phyloP scores from a whole-genome alignment of 225 moss, liverwort and hornwort genomes.

The Pleurozium schreberi region DNA sequence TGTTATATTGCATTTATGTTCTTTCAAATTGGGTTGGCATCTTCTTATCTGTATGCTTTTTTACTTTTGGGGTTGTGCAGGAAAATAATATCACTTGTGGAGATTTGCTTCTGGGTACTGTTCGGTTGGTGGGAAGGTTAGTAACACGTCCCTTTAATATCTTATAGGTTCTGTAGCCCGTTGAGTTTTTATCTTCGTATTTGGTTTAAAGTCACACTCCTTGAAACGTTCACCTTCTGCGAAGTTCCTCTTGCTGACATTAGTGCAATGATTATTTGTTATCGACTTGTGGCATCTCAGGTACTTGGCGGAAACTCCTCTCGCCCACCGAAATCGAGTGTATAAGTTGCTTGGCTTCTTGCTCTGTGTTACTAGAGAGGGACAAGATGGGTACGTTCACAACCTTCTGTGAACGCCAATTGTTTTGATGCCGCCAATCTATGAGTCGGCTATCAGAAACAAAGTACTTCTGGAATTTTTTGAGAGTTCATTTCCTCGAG shows the following conservation, averaged over 20 bases:
- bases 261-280: neutral
- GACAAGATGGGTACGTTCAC: constrained; percentile 52
- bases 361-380: constrained; percentile 56
- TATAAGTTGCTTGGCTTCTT: constrained; percentile 52
- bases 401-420: neutral
- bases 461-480: neutral
- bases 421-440: neutral
- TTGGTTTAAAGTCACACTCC: neutral
- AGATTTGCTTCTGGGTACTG: constrained; percentile 62
- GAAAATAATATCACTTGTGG: constrained; percentile 48
- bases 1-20: neutral
- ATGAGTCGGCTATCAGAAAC: neutral
- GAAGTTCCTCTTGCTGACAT: neutral
- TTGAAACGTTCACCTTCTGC: neutral
- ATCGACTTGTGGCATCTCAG: constrained; percentile 16
- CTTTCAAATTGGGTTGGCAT: neutral
- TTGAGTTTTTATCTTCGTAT: neutral
- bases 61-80: constrained; percentile 19
- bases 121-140: constrained; percentile 77
- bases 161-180: neutral
- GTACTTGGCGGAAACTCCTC: constrained; percentile 83
- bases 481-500: neutral
- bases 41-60: neutral
- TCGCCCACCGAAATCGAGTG: constrained; percentile 58
- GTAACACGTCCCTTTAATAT: neutral